Conservation (phyloP, 108 stramenopile species). For the Stephanodiscus triporus region DNA sequence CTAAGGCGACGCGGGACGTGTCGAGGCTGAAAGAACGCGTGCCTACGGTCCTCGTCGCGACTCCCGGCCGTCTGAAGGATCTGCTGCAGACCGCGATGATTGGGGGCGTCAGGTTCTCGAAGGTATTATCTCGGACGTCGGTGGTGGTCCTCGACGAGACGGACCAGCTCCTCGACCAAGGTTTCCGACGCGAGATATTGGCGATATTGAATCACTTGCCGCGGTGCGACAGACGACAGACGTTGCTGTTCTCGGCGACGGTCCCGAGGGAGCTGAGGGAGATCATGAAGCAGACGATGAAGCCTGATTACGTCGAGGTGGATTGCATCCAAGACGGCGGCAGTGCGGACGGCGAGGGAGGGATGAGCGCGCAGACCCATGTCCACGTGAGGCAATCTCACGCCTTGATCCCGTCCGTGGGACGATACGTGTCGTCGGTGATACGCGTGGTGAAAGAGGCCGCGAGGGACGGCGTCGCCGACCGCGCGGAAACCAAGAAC, state of each 20-base stretch:
- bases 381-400: slow-evolving; percentile 62
- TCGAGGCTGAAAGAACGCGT: slow-evolving; percentile 41
- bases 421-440: slow-evolving; percentile 54
- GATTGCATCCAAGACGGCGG: slow-evolving; percentile 59
- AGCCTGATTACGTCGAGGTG: slow-evolving; percentile 55
- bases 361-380: slow-evolving; percentile 52
- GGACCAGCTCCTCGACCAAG: slow-evolving; percentile 93
- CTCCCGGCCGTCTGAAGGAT: slow-evolving; percentile 90
- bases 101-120: slow-evolving; percentile 42
- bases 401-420: slow-evolving; percentile 49
- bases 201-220: slow-evolving; percentile 78
- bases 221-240: slow-evolving; percentile 73
- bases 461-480: slow-evolving; percentile 42
- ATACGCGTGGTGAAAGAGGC: slow-evolving; percentile 52
- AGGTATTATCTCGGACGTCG: slow-evolving; percentile 50
- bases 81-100: slow-evolving; percentile 79
- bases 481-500: too few relatives aligned
- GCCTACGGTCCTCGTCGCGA: slow-evolving; percentile 86
- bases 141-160: slow-evolving; percentile 94
- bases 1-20: slow-evolving; percentile 74
- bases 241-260: slow-evolving; percentile 95
- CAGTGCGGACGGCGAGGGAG: not conserved
- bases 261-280: slow-evolving; percentile 66
- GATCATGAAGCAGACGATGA: slow-evolving; percentile 58
- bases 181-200: slow-evolving; percentile 85